A percentile compares a stretch with the other conserved stretches of the same genome.
These are phyloP conservation scores for Coleophoma cylindrospora DNA, from an alignment of 2,329 filamentous ascomycete species.

Conservation along the genomic window DNA sequence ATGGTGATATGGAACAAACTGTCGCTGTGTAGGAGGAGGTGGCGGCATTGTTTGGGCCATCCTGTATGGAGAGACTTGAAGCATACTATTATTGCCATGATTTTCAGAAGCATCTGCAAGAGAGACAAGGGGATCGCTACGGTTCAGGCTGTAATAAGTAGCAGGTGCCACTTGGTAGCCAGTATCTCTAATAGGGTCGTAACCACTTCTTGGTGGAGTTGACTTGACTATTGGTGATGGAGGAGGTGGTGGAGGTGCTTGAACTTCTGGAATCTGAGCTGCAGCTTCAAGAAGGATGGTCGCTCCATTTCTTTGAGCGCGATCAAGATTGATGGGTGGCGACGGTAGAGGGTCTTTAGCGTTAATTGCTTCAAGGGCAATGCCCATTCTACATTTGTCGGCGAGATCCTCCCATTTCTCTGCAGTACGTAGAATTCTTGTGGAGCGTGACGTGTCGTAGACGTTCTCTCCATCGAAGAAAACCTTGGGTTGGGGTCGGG, in stretches of 20 bases:
- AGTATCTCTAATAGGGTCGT: constrained; percentile 12
- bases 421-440: neutral
- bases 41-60: neutral
- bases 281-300: constrained; percentile 5
- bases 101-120: constrained; percentile 8
- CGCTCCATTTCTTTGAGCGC: neutral
- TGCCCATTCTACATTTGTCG: neutral
- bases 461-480: constrained; percentile 7
- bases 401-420: neutral
- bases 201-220: constrained; percentile 7
- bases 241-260: constrained; percentile 8
- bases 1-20: constrained; percentile 3
- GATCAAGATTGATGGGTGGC: neutral
- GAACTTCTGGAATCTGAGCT: neutral
- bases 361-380: neutral
- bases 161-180: constrained; percentile 9
- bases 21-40: constrained; percentile 1
- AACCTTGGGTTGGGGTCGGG: constrained; percentile 7
- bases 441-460: constrained; percentile 6
- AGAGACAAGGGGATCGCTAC: constrained; percentile 3
- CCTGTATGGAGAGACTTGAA: neutral
- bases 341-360: neutral
- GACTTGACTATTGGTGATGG: constrained; percentile 1
- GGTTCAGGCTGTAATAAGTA: neutral
- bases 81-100: neutral